A percentile compares a stretch with the other conserved stretches of the same genome.
Evolutionary conservation across 2,329 filamentous ascomycete genomes (phyloP).

Genomic region (Helminthosporium solani): DNA sequence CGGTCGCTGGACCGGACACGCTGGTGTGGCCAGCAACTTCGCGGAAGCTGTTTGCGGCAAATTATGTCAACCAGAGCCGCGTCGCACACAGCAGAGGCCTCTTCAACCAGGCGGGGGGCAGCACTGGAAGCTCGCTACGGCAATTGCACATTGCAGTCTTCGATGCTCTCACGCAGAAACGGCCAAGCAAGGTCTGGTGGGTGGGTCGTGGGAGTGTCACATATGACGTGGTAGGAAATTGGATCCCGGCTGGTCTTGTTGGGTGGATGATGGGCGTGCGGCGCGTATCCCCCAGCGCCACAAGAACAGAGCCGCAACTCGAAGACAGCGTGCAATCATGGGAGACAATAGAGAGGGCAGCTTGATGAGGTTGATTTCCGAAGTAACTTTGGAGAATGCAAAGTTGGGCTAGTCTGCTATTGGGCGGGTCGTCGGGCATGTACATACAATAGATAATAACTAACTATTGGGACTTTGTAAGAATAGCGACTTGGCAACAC

Average conservation of each 20-base stretch:
- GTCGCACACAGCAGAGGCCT: conserved; percentile 54
- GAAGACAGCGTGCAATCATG: conserved; percentile 49
- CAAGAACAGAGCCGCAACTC: conserved; percentile 40
- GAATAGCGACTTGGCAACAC: conserved; percentile 7
- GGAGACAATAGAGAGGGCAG: conserved; percentile 48
- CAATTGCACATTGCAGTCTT: conserved; percentile 86
- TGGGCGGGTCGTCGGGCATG: conserved; percentile 4
- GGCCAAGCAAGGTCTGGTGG: conserved; percentile 63
- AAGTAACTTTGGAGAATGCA: conserved; percentile 1
- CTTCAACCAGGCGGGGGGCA: conserved; percentile 48
- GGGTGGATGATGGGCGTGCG: conserved; percentile 89
- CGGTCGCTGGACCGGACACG: conserved; percentile 33
- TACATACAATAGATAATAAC: too few relatives aligned
- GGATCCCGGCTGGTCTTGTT: conserved; percentile 75
- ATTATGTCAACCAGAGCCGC: conserved; percentile 41
- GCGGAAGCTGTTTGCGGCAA: conserved; percentile 38
- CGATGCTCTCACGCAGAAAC: conserved; percentile 74
- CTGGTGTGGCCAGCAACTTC: conserved; percentile 41
- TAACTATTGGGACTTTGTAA: conserved; percentile 16
- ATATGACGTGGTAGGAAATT: conserved; percentile 82
- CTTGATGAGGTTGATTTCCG: conserved; percentile 15
- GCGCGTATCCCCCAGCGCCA: conserved; percentile 48
- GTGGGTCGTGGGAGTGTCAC: conserved; percentile 81
- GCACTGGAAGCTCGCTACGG: conserved; percentile 69
- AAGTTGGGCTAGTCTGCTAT: background rate